A percentile compares a stretch with the other conserved stretches of the same genome.
These are phyloP conservation scores for Alternaria postmessia DNA, from an alignment of 2,329 filamentous ascomycete species.

Conservation along the genomic window DNA sequence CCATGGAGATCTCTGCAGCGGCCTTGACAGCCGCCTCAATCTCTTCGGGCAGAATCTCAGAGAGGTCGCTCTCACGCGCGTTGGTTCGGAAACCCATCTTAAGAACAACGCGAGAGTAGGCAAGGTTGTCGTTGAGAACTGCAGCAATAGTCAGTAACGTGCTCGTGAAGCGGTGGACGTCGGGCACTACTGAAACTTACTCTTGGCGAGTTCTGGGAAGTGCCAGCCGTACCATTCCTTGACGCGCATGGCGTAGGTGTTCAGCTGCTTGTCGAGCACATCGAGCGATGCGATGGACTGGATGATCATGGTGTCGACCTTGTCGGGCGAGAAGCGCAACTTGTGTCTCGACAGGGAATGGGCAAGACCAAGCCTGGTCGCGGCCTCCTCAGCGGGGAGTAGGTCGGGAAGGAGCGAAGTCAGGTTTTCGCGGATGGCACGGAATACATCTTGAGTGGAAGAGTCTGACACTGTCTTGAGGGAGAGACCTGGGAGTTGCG, in stretches of 20 bases:
- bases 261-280: constrained; percentile 97
- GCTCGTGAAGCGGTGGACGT: neutral
- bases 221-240: constrained; percentile 99
- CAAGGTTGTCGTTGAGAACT: constrained; percentile 74
- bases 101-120: constrained; percentile 85
- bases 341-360: constrained; percentile 94
- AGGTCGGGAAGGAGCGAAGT: constrained; percentile 90
- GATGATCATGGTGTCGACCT: constrained; percentile 99
- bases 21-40: constrained; percentile 91
- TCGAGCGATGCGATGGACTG: constrained; percentile 90
- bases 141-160: neutral
- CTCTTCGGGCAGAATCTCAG: constrained; percentile 86
- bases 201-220: constrained; percentile 97
- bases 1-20: constrained; percentile 97
- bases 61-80: constrained; percentile 76
- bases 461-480: constrained; percentile 85
- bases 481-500: constrained; percentile 86
- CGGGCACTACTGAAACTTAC: constrained; percentile 46
- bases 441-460: constrained; percentile 85
- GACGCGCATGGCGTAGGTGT: constrained; percentile 98
- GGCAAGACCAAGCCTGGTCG: constrained; percentile 94
- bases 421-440: constrained; percentile 90
- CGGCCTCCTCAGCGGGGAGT: constrained; percentile 82
- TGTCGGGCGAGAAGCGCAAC: constrained; percentile 97
- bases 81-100: constrained; percentile 89